phyloP scores from a whole-genome alignment of 768 basidiomycete genomes.

The Leccinum broughii region DNA sequence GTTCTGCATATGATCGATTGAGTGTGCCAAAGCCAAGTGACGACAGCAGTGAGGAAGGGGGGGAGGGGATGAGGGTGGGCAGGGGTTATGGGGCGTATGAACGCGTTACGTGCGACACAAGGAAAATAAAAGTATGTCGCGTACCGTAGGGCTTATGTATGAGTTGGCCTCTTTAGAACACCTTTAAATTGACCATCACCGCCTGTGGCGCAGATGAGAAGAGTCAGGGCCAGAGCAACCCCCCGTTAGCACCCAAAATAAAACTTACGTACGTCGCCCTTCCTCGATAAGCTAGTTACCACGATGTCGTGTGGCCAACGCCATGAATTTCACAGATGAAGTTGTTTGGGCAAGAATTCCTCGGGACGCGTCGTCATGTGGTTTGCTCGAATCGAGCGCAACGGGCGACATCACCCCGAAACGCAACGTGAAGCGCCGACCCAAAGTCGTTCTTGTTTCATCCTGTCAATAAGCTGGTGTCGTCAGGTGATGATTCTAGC shows the following conservation, averaged over 20 bases:
- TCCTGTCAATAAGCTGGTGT: background rate
- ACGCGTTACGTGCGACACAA: background rate
- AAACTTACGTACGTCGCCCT: background rate
- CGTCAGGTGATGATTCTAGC: background rate
- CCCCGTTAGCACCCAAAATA: background rate
- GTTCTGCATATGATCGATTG: background rate
- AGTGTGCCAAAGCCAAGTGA: background rate
- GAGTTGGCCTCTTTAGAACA: background rate
- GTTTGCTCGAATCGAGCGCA: background rate
- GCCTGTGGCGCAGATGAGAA: background rate
- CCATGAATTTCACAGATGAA: too few species aligned
- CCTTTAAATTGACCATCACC: background rate
- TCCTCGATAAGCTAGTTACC: background rate
- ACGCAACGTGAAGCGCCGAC: background rate
- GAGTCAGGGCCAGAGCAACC: too few species aligned
- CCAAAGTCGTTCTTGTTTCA: background rate
- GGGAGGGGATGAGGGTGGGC: background rate
- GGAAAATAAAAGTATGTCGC: background rate
- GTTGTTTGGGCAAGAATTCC: background rate
- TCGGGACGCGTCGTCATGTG: background rate
- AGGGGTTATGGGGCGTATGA: background rate
- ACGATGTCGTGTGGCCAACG: too few species aligned
- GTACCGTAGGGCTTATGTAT: background rate
- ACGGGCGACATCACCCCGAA: background rate
- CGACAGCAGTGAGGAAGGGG: background rate